A percentile compares a stretch with the other conserved stretches of the same genome.
These are phyloP conservation scores for Buxus sempervirens DNA, from an alignment of 164 flowering plant species.

Conservation along the genomic window DNA sequence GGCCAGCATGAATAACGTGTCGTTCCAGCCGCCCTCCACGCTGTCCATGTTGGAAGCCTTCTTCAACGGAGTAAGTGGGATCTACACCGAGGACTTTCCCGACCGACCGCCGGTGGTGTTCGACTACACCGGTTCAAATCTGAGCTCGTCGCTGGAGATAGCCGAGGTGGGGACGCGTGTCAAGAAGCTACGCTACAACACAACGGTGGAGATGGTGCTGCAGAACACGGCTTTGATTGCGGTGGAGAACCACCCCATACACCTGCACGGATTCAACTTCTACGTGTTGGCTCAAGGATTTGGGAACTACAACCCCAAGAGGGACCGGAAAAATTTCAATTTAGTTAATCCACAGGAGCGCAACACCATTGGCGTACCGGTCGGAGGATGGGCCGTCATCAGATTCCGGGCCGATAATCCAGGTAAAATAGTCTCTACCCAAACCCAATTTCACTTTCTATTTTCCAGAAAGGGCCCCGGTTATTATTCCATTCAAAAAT, in stretches of 20 bases:
- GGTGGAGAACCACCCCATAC: constrained; percentile 15
- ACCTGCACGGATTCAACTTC: constrained; percentile 19
- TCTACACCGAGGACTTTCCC: constrained; percentile 13
- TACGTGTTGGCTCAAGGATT: constrained; percentile 16
- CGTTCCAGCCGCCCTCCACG: constrained; percentile 7
- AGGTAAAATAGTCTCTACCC: constrained; percentile 3
- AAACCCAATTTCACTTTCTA: not conserved
- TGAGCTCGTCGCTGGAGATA: not conserved
- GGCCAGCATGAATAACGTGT: constrained; percentile 16
- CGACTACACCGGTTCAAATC: constrained; percentile 15
- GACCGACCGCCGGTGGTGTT: constrained; percentile 9
- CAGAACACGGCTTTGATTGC: constrained; percentile 14
- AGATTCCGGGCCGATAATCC: no score
- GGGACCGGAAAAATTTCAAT: constrained; percentile 5
- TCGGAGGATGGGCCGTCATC: constrained; percentile 18
- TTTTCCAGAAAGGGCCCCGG: no score
- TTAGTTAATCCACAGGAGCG: constrained; percentile 10
- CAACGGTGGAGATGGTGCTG: constrained; percentile 19
- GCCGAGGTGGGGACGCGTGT: constrained; percentile 9
- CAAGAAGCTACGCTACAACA: constrained; percentile 13
- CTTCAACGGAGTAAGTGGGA: not conserved
- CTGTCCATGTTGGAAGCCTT: constrained; percentile 17
- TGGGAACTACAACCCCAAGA: constrained; percentile 11
- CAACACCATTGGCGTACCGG: constrained; percentile 16
- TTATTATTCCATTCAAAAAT: no score